Evolutionary conservation across 2,329 filamentous ascomycete genomes (phyloP).

Genomic region (Fusarium duplospermum): DNA sequence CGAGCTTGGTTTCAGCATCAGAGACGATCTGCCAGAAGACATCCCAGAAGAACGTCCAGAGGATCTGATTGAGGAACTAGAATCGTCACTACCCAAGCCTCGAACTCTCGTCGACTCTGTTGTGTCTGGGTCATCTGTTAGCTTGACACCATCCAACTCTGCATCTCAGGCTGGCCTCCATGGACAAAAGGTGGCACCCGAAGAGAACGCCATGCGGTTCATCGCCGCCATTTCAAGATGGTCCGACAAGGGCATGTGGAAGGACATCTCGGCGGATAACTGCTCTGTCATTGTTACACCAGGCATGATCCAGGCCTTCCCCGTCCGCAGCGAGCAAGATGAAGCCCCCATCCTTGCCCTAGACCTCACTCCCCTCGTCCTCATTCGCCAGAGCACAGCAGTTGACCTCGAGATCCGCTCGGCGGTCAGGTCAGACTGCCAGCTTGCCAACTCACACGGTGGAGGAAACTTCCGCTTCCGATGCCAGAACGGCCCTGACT

Average conservation of each 20-base stretch:
- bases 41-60: slow-evolving; percentile 53
- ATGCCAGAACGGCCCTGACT: slow-evolving; percentile 79
- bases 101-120: slow-evolving; percentile 51
- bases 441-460: slow-evolving; percentile 71
- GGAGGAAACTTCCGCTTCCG: slow-evolving; percentile 89
- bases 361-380: slow-evolving; percentile 90
- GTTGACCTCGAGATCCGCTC: slow-evolving; percentile 95
- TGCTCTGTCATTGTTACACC: slow-evolving; percentile 68
- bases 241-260: slow-evolving; percentile 72
- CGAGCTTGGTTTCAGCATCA: slow-evolving; percentile 68
- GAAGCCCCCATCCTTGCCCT: slow-evolving; percentile 72
- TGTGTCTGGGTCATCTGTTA: slow-evolving; percentile 65
- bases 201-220: slow-evolving; percentile 59
- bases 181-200: slow-evolving; percentile 55
- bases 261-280: slow-evolving; percentile 63
- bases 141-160: slow-evolving; percentile 82
- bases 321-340: slow-evolving; percentile 51
- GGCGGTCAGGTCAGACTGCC: slow-evolving; percentile 78
- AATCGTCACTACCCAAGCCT: slow-evolving; percentile 27
- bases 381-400: slow-evolving; percentile 88
- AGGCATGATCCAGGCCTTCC: slow-evolving; percentile 69
- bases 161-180: slow-evolving; percentile 77
- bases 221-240: slow-evolving; percentile 70
- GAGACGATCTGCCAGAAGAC: slow-evolving; percentile 40
- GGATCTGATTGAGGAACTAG: slow-evolving; percentile 17